Conservation (phyloP, 192 early-diverging fungal species). For the Funneliformis mosseae region DNA sequence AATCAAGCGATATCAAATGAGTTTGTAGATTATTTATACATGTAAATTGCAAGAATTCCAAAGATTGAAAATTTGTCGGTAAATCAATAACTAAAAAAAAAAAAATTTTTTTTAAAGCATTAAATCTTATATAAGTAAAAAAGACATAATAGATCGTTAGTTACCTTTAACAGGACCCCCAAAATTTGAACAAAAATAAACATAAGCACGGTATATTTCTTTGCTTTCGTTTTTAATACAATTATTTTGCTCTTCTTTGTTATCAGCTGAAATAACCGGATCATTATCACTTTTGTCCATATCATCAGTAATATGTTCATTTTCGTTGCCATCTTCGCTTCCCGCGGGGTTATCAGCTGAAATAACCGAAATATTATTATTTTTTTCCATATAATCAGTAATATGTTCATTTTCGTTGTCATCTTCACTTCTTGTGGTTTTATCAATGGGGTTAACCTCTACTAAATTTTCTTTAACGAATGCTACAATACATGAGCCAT, state of each 20-base stretch:
- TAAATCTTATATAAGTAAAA: no score
- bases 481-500: conserved; percentile 20
- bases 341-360: no score
- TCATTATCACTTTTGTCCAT: no score
- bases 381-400: no score
- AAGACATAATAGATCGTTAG: not conserved
- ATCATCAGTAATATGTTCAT: no score
- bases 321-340: no score
- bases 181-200: conserved; percentile 12
- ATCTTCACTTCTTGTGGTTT: not conserved
- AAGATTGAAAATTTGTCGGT: not conserved
- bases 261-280: not conserved
- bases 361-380: no score
- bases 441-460: not conserved
- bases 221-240: not conserved
- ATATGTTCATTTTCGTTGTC: not conserved
- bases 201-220: not conserved
- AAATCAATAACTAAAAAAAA: not conserved
- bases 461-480: not conserved
- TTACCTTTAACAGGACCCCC: not conserved
- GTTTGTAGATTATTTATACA: conserved; percentile 5
- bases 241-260: not conserved
- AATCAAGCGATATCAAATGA: conserved; percentile 11
- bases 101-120: not conserved
- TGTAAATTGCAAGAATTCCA: not conserved